Evolutionary conservation across 1,284 basidiomycete species (phyloP), one percentile per base, ranked within the genome.

Genomic region (Malassezia equina): DNA sequence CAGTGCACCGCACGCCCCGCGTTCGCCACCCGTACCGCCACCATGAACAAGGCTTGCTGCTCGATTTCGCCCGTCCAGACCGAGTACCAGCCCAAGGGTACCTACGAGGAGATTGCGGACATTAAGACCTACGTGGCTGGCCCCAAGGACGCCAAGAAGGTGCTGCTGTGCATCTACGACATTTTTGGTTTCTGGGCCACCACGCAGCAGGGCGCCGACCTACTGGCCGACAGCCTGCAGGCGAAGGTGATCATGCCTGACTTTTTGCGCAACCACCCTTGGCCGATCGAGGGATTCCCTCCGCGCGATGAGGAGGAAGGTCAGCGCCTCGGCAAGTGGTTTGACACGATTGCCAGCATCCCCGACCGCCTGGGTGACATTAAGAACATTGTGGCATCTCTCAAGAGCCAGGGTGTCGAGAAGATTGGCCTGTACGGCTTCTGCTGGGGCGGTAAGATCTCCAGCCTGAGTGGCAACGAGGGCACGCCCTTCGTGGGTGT

Each of bases 191-290:
- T 64, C 65, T 66, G 64, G 53, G 75, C 77, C 29, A 78, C 78
- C 62, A 77, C 77, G 51, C 63, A 77, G 52, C 78, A 79, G 63
- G 78, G 77, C 65, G 67, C 62, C 29, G 83, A 84, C 67, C 80
- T 83, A 47, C 77, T 84, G 51, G 81, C 82, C 8, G 65, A 67
- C 5, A 52, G 62, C n/a, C 62, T 61, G 59, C 66, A 67, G 51
- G 52, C 67, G 55, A 67, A 78, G 24, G 80, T 84, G 15, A 78
- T 82, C 63, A 81, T 84, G 80, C 83, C 83, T 27, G 82, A 84
- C 73, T 83, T 83, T 71, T 82, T 84, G 71, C 80, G 80, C 15
- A 69, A 78, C 51, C 74, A 73, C 49, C 78, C 82, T 0, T 82
- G 79, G 73, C 78, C 80, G 1, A 61, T 76, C 25, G 78, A 78